Base-by-base conservation (phyloP, 257 asterid species). In the Ilex asprella region DNA sequence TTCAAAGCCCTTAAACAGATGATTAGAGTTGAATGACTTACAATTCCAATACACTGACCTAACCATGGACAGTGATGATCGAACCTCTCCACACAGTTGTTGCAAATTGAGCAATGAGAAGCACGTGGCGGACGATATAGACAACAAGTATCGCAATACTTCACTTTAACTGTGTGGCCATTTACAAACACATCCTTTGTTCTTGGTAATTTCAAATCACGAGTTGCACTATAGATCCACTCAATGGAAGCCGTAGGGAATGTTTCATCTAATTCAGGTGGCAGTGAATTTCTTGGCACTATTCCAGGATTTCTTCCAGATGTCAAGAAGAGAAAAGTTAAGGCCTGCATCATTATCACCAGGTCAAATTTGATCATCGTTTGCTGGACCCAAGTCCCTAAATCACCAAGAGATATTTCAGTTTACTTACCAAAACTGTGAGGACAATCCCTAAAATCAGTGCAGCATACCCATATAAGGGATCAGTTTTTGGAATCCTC, bases 1-100 rank as follows among this genome's bases (percentile, higher is more conserved):
- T 21, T 21, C 27, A 21, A 21, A 21, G 27, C 27, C 27, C 27
- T 21, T 21, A 21, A 21, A 21, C 27, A 21, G 27, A 21, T 21
- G 27, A 21, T 21, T 21, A 55, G 15, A 50, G 29, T 27, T 47
- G 16, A 62, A 62, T 55, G 46, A 59, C 89, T 84, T 81, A 92
- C 97, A 39, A 74, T 76, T 57, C 97, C 97, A 7, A 92, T 89
- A 63, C 99, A 89, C 81, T 92, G 99, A 56, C 96, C 97, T 52
- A 89, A 91, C 97, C 95, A 92, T 1, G 99, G 97, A 65, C 99
- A 92, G 77, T 89, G 99, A 71, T 92, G 99, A 86, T 92, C 99
- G 29, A 92, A 86, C 70, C 94, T 83, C 86, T 89, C 84, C 71
- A 92, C 96, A 30, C 99, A 92, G 70, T 86, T 91, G 75, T 91